Conservation (phyloP, 139 green algal genomes). For the Chlamydomonas sp. region DNA sequence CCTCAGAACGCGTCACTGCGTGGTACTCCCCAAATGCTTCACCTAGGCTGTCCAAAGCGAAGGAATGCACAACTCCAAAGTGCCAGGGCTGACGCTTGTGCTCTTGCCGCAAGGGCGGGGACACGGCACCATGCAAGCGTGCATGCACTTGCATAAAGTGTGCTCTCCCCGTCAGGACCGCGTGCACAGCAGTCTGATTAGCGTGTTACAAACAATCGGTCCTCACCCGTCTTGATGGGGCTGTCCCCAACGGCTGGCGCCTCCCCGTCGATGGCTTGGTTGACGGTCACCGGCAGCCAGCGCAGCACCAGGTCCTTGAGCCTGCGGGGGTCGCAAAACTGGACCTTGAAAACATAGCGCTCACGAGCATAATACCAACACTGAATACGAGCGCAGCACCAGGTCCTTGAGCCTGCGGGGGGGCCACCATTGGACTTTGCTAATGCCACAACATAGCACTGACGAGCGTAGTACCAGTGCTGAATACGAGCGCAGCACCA, state of each 20-base stretch:
- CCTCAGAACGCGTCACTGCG: constrained; percentile 73
- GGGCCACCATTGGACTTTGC: background rate
- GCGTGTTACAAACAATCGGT: too few relatives aligned
- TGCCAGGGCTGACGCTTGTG: too few relatives aligned
- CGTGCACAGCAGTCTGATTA: too few relatives aligned
- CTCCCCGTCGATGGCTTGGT: constrained; percentile 71
- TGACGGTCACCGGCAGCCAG: constrained; percentile 89
- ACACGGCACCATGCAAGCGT: too few relatives aligned
- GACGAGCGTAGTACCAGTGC: too few relatives aligned
- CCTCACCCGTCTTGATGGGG: constrained; percentile 80
- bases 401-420: constrained; percentile 60
- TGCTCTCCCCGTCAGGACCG: background rate
- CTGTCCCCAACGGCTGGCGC: constrained; percentile 57
- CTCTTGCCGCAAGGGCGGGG: too few relatives aligned
- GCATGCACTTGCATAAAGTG: too few relatives aligned
- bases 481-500: too few relatives aligned
- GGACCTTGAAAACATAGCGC: background rate
- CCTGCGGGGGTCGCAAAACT: background rate
- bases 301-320: constrained; percentile 80
- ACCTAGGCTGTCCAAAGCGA: too few relatives aligned
- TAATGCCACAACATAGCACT: background rate
- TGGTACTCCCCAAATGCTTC: too few relatives aligned
- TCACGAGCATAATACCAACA: too few relatives aligned
- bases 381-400: constrained; percentile 76
- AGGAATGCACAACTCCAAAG: background rate